Conservation (phyloP, 2,329 filamentous ascomycete species). For the Sporothrix humicola region DNA sequence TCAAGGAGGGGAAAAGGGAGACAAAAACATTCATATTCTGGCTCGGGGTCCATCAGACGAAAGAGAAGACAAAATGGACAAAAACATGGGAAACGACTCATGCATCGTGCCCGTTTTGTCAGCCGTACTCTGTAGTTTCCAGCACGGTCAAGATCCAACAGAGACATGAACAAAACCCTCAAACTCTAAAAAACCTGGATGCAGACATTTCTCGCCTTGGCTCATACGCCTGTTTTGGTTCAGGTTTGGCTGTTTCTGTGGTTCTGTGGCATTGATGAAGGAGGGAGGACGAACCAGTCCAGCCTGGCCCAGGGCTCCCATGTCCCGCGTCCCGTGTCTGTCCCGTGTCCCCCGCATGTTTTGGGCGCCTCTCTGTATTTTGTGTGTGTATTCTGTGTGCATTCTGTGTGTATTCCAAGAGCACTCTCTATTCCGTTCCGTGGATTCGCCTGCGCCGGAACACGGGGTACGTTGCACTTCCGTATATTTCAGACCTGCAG, state of each 20-base stretch:
- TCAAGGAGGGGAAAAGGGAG: background rate
- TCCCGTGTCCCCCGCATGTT: background rate
- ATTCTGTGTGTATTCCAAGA: no score
- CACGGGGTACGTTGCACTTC: slow-evolving; percentile 27
- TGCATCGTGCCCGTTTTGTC: background rate
- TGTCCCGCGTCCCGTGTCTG: slow-evolving; percentile 10
- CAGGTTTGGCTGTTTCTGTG: background rate
- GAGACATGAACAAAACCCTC: background rate
- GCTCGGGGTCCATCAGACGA: background rate
- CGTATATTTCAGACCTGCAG: slow-evolving; percentile 22
- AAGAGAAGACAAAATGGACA: background rate
- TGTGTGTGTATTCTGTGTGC: background rate
- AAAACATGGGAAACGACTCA: background rate
- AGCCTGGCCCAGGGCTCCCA: background rate
- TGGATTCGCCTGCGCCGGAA: slow-evolving; percentile 13
- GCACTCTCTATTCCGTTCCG: background rate
- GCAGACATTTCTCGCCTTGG: background rate
- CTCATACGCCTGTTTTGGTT: background rate
- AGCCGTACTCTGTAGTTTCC: background rate
- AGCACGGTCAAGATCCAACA: slow-evolving; percentile 4
- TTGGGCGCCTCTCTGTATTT: background rate
- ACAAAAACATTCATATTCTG: background rate
- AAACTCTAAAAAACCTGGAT: background rate
- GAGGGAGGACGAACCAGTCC: background rate
- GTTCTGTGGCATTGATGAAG: background rate